Conservation (phyloP, 148 eudicot species). For the Camellia lanceoleosa region DNA sequence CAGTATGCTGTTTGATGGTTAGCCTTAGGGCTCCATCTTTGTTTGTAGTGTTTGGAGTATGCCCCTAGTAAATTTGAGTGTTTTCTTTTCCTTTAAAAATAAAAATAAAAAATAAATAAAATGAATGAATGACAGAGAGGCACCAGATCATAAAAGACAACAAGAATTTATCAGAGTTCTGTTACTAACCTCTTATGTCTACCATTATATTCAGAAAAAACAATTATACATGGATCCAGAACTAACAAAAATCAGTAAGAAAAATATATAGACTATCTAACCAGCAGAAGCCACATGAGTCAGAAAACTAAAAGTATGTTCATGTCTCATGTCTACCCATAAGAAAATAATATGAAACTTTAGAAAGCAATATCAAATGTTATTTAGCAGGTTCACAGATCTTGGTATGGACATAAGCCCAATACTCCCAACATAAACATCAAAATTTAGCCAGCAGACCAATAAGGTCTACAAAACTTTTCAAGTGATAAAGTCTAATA, state of each 20-base stretch:
- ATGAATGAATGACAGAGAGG: not conserved
- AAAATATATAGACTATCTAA: not conserved
- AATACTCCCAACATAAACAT: not conserved
- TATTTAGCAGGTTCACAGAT: conserved; percentile 4
- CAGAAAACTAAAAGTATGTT: not conserved
- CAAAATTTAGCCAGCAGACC: not conserved
- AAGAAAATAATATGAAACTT: not conserved
- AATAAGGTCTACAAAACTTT: not conserved
- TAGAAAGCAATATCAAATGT: not conserved
- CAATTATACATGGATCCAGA: not conserved
- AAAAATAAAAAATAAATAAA: not conserved
- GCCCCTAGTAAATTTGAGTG: too few relatives aligned
- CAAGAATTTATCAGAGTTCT: not conserved
- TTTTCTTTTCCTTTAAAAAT: not conserved
- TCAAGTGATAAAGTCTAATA: not conserved
- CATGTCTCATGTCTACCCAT: not conserved
- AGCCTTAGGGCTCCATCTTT: too few relatives aligned
- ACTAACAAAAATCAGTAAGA: not conserved
- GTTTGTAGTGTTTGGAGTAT: too few relatives aligned
- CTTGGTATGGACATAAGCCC: not conserved
- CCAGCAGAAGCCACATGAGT: conserved; percentile 3
- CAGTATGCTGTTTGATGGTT: too few relatives aligned
- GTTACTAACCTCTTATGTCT: not conserved
- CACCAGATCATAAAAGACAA: not conserved
- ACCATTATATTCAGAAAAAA: too few relatives aligned